Percentiles rank a stretch among this genome's conserved stretches.
Evolutionary conservation across 306 rosid genomes (phyloP).

Genomic region (Gynostemma pentaphyllum): DNA sequence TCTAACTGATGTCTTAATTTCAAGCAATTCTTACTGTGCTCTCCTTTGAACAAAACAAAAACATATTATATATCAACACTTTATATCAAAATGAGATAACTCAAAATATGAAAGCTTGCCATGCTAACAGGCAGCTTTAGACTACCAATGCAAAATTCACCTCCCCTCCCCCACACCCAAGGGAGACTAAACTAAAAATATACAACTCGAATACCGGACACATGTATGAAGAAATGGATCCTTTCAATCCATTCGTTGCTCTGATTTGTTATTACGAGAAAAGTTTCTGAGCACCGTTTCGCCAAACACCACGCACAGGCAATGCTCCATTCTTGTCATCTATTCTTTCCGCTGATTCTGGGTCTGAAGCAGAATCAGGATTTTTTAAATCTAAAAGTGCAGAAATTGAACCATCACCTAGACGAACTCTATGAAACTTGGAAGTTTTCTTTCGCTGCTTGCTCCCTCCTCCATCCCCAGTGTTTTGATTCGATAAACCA

Average conservation of each 20-base stretch:
- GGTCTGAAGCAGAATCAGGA: conserved; percentile 24
- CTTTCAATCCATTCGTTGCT: neutral
- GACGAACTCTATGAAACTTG: conserved; percentile 60
- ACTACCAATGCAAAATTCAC: conserved; percentile 1
- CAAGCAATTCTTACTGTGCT: neutral
- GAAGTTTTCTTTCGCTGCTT: conserved; percentile 76
- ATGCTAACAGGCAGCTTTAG: neutral
- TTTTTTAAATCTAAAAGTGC: conserved; percentile 33
- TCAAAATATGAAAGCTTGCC: conserved; percentile 1
- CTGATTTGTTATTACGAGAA: conserved; percentile 12
- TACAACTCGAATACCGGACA: neutral
- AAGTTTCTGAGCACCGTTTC: conserved; percentile 52
- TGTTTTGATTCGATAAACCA: conserved; percentile 27
- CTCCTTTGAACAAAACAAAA: neutral
- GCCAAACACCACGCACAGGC: conserved; percentile 87
- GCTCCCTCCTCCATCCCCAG: conserved; percentile 48
- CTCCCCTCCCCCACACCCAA: neutral
- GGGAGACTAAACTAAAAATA: too few relatives aligned
- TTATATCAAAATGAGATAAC: conserved; percentile 1
- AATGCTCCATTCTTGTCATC: conserved; percentile 40
- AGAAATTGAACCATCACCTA: conserved; percentile 62
- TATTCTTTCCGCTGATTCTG: conserved; percentile 8
- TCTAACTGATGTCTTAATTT: neutral
- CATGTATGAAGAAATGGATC: neutral
- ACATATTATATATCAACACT: conserved; percentile 4